phyloP scores from a whole-genome alignment of 306 rosid genomes.

The Lathyrus sativus region DNA sequence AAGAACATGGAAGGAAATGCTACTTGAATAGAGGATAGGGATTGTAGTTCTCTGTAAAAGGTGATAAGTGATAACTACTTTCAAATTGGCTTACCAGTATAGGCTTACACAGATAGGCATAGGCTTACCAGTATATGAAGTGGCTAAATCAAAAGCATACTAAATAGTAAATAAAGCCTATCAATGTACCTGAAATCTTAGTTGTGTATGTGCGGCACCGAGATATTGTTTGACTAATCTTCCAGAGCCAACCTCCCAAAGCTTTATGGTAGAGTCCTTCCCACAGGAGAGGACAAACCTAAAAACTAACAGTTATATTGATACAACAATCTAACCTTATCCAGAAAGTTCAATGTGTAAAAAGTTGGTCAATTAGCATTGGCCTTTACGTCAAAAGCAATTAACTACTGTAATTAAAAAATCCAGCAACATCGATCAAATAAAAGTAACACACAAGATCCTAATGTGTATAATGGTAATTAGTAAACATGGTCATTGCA shows the following conservation, averaged over 20 bases:
- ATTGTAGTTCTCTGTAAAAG: neutral
- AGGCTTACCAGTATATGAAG: conserved; percentile 18
- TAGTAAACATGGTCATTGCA: conserved; percentile 18
- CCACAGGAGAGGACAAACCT: conserved; percentile 93
- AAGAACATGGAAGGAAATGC: conserved; percentile 16
- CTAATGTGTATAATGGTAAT: conserved; percentile 9
- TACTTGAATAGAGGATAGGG: neutral
- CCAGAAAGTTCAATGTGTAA: conserved; percentile 20
- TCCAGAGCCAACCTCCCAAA: conserved; percentile 93
- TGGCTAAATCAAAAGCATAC: conserved; percentile 14
- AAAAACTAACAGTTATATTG: conserved; percentile 38
- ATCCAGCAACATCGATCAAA: neutral
- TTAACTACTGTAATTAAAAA: too few species aligned
- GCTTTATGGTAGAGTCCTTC: conserved; percentile 83
- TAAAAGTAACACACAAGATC: conserved; percentile 22
- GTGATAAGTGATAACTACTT: neutral
- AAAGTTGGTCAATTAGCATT: conserved; percentile 25
- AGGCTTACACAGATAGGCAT: too few species aligned
- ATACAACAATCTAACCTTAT: conserved; percentile 20
- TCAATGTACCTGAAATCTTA: conserved; percentile 70
- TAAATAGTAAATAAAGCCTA: neutral
- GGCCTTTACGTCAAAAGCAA: conserved; percentile 23
- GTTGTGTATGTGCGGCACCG: conserved; percentile 75
- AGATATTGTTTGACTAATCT: conserved; percentile 81
- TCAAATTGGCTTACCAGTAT: conserved; percentile 13